Percentiles rank a stretch among this genome's conserved stretches.
Evolutionary conservation across 202 grass and related monocot species (phyloP).

Genomic region (Carex sylvatica): DNA sequence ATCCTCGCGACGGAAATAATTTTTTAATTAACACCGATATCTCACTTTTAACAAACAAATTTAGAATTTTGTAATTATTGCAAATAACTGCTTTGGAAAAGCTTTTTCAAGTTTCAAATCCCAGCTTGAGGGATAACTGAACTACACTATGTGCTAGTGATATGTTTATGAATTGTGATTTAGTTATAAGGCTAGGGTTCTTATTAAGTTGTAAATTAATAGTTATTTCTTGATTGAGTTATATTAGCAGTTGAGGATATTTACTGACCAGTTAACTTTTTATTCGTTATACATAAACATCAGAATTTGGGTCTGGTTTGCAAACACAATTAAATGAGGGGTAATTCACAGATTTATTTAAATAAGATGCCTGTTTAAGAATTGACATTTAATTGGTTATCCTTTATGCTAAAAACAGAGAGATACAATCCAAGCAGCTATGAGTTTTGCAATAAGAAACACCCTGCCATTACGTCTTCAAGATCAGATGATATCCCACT

Average conservation of each 20-base stretch:
- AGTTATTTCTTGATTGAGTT: background rate
- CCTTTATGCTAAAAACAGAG: constrained; percentile 38
- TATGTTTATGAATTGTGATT: background rate
- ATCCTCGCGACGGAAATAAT: background rate
- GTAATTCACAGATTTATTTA: background rate
- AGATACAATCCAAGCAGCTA: constrained; percentile 97
- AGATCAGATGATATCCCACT: constrained; percentile 98
- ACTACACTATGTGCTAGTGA: background rate
- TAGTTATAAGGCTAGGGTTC: background rate
- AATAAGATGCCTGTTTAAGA: background rate
- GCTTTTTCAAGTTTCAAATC: background rate
- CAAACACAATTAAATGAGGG: background rate
- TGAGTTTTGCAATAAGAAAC: constrained; percentile 85
- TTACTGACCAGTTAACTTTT: background rate
- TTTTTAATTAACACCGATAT: background rate
- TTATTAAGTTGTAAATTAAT: background rate
- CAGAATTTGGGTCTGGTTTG: background rate
- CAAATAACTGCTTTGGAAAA: background rate
- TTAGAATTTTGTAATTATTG: background rate
- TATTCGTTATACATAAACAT: background rate
- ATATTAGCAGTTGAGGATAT: background rate
- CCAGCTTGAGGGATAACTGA: background rate
- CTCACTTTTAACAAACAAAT: background rate
- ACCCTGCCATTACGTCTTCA: constrained; percentile 64
- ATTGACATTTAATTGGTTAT: background rate